Conservation (phyloP, 768 basidiomycete species). For the Lactifluus hygrophoroides region DNA sequence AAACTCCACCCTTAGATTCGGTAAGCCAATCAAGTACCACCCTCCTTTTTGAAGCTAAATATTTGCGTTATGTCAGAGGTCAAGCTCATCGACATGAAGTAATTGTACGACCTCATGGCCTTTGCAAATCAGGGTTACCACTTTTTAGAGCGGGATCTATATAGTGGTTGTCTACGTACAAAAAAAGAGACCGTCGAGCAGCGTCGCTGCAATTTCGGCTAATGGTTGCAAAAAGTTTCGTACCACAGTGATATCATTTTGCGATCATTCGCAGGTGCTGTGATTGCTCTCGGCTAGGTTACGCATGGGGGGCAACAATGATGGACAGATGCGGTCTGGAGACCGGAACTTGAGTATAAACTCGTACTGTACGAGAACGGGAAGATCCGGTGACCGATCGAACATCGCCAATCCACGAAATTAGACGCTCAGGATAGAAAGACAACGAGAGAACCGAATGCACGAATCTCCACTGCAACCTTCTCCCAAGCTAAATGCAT, state of each 20-base stretch:
- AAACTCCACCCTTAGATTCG: conserved; percentile 77
- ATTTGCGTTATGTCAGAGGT: conserved; percentile 46
- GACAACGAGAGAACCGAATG: not conserved
- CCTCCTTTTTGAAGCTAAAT: conserved; percentile 4
- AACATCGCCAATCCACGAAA: not conserved
- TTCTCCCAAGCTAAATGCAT: not conserved
- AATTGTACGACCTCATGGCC: conserved; percentile 21
- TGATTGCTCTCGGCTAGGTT: not conserved
- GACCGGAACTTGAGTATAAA: not conserved
- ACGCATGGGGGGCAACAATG: not conserved
- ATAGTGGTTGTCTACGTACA: conserved; percentile 12
- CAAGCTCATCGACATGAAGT: conserved; percentile 64
- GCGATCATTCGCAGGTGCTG: not conserved
- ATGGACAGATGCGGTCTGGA: too few species aligned
- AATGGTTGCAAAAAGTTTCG: not conserved
- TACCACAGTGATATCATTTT: conserved; percentile 2
- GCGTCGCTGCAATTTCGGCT: not conserved
- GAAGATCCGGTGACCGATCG: not conserved
- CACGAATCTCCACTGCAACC: too few species aligned
- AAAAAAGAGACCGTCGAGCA: conserved; percentile 21
- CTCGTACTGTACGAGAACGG: not conserved
- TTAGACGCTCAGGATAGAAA: not conserved
- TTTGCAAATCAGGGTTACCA: not conserved
- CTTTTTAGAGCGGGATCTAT: not conserved
- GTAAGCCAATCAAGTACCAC: conserved; percentile 33